Percentiles rank a stretch among this genome's conserved stretches.
phyloP scores from a whole-genome alignment of 257 asterid species.

The Parsonsia alboflavescens region DNA sequence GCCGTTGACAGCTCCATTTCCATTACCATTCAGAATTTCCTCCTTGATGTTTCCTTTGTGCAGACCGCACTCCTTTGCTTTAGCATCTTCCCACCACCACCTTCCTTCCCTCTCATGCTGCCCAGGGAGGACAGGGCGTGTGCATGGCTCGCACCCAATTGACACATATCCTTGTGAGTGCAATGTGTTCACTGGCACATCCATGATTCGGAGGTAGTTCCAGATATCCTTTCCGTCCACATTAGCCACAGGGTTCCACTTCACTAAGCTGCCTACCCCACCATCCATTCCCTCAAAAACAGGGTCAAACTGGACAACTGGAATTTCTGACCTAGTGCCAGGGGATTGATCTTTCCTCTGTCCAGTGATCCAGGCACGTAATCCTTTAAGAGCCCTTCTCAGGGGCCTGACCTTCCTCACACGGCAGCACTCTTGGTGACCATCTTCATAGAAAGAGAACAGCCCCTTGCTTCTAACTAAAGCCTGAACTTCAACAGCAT shows the following conservation, averaged over 20 bases:
- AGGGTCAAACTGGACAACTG: slow-evolving; percentile 77
- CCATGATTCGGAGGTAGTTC: slow-evolving; percentile 68
- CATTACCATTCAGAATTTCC: slow-evolving; percentile 37
- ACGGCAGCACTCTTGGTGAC: slow-evolving; percentile 94
- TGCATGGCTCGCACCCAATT: slow-evolving; percentile 91
- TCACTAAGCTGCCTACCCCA: slow-evolving; percentile 74
- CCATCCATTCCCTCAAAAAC: slow-evolving; percentile 77
- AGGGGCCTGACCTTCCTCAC: slow-evolving; percentile 79
- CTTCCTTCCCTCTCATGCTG: slow-evolving; percentile 93
- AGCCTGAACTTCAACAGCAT: slow-evolving; percentile 72
- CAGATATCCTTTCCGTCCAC: slow-evolving; percentile 61
- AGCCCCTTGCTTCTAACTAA: slow-evolving; percentile 79
- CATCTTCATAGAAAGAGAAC: slow-evolving; percentile 83
- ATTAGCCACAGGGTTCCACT: slow-evolving; percentile 86
- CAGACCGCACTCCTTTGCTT: slow-evolving; percentile 87
- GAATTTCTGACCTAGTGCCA: slow-evolving; percentile 83
- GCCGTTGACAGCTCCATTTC: slow-evolving; percentile 26
- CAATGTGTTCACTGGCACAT: slow-evolving; percentile 70
- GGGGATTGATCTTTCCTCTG: slow-evolving; percentile 93
- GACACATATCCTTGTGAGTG: slow-evolving; percentile 71
- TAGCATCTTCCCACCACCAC: slow-evolving; percentile 99
- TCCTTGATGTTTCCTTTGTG: slow-evolving; percentile 85
- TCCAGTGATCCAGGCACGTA: slow-evolving; percentile 89
- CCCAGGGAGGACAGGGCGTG: slow-evolving; percentile 73
- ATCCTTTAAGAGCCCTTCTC: slow-evolving; percentile 71